Conservation (phyloP, 441 rosid genomes). For the Aleurites moluccanus region DNA sequence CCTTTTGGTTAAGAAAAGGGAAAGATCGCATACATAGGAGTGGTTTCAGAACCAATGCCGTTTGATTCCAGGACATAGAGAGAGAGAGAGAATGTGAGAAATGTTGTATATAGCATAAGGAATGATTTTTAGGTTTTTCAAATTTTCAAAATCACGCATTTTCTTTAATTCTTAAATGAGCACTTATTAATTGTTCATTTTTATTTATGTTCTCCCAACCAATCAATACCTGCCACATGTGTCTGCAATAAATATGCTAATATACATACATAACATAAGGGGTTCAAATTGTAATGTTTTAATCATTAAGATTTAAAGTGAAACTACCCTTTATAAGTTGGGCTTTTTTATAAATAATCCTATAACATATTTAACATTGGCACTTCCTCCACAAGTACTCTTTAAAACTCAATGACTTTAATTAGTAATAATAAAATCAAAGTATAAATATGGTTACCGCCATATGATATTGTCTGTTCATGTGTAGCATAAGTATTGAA, state of each 20-base stretch:
- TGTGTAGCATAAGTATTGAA: conserved; percentile 28
- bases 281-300: background rate
- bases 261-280: background rate
- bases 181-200: background rate
- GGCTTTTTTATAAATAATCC: background rate
- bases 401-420: background rate
- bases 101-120: background rate
- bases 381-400: background rate
- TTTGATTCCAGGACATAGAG: background rate
- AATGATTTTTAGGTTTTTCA: background rate
- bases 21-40: background rate
- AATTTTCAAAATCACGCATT: background rate
- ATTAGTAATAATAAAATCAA: background rate
- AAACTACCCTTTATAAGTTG: background rate
- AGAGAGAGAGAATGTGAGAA: background rate
- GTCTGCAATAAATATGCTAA: background rate
- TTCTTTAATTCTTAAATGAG: background rate
- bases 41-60: background rate
- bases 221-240: background rate
- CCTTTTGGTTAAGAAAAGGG: background rate
- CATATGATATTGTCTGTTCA: conserved; percentile 38
- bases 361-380: background rate
- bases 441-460: conserved; percentile 29
- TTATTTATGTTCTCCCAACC: background rate
- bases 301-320: background rate